These are phyloP conservation scores for Albugo candida DNA, from an alignment of 352 stramenopile species.

Conservation along the genomic window DNA sequence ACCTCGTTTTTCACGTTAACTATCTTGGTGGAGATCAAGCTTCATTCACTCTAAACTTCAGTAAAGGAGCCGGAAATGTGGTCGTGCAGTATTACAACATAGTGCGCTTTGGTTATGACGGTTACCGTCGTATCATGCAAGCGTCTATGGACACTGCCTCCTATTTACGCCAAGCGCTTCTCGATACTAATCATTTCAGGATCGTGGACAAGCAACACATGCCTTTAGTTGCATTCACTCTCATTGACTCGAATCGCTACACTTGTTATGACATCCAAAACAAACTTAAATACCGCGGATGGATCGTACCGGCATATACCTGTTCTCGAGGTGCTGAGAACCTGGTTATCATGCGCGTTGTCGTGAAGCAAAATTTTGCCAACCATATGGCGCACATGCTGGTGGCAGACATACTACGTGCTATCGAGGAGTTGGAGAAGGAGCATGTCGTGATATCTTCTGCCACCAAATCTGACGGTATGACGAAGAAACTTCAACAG, in stretches of 20 bases:
- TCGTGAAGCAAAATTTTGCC: conserved; percentile 82
- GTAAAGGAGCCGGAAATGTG: conserved; percentile 77
- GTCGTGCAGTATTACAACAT: conserved; percentile 89
- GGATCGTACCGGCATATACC: conserved; percentile 82
- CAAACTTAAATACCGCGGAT: conserved; percentile 66
- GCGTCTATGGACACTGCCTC: conserved; percentile 76
- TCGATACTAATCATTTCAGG: conserved; percentile 67
- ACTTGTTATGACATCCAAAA: conserved; percentile 84
- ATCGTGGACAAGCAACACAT: conserved; percentile 84
- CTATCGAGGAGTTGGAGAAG: conserved; percentile 63
- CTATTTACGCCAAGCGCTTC: conserved; percentile 50
- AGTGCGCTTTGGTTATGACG: conserved; percentile 77
- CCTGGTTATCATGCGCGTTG: conserved; percentile 78
- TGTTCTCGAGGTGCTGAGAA: conserved; percentile 65
- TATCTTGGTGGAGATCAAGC: conserved; percentile 82
- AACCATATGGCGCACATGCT: conserved; percentile 80
- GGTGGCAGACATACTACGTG: conserved; percentile 68
- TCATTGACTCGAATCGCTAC: conserved; percentile 67
- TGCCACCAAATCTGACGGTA: conserved; percentile 5
- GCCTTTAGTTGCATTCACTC: conserved; percentile 72
- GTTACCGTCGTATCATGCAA: conserved; percentile 78
- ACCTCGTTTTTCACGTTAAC: conserved; percentile 83
- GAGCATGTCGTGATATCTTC: conserved; percentile 52
- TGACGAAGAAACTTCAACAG: too few relatives aligned
- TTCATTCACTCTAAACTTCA: conserved; percentile 89